A percentile compares a stretch with the other conserved stretches of the same genome.
Conservation (phyloP, 805 yeast species). For the Tetrapisispora phaffii region DNA sequence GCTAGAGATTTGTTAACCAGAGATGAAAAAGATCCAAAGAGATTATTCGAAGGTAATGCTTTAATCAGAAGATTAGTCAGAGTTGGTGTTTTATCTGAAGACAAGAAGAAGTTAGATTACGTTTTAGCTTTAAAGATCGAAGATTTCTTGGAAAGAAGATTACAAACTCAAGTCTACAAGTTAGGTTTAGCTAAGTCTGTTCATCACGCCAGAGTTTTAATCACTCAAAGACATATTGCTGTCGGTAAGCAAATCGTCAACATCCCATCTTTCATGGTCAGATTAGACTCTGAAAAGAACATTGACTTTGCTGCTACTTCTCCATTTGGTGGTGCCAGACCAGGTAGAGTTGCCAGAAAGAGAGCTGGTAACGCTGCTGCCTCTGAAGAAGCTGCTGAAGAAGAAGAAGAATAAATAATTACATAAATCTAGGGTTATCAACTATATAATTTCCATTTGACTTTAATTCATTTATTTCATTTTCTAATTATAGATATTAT, state of each 20-base stretch:
- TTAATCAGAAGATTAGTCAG: constrained; percentile 99
- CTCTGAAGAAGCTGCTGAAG: constrained; percentile 64
- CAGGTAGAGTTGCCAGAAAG: constrained; percentile 99
- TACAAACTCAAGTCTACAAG: constrained; percentile 99
- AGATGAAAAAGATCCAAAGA: constrained; percentile 99
- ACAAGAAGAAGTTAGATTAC: constrained; percentile 99
- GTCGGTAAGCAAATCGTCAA: constrained; percentile 99
- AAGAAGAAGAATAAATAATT: constrained; percentile 43
- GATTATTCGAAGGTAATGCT: constrained; percentile 99
- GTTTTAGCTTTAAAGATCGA: constrained; percentile 96
- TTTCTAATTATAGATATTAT: background rate
- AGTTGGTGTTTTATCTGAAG: constrained; percentile 97
- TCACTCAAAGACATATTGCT: constrained; percentile 98
- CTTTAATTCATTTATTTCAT: background rate
- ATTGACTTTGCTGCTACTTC: constrained; percentile 98
- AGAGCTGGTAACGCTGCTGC: constrained; percentile 52
- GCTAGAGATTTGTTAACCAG: constrained; percentile 99
- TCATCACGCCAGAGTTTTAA: constrained; percentile 99
- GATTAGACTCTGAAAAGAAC: constrained; percentile 99
- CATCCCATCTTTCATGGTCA: constrained; percentile 98
- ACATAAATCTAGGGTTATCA: background rate
- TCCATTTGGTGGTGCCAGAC: constrained; percentile 99
- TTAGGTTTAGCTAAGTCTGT: constrained; percentile 98
- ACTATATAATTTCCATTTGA: background rate
- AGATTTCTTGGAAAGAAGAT: constrained; percentile 99